Evolutionary conservation across 75 land plant genomes (phyloP).

Genomic region (Sequoia sempervirens): DNA sequence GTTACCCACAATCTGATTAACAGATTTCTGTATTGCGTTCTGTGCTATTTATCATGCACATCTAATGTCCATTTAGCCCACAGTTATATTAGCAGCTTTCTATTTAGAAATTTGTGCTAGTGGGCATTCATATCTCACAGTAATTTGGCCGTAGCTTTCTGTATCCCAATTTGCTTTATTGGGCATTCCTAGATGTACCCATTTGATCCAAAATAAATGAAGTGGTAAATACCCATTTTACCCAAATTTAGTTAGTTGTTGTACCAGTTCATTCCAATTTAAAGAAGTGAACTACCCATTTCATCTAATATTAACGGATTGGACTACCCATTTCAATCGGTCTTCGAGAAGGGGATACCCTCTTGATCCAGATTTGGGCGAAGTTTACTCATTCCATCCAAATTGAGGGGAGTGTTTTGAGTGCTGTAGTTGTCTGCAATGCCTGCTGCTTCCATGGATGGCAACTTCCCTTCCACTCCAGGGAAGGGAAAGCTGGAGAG

Average conservation of each 20-base stretch:
- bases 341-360: not conserved
- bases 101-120: not conserved
- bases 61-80: not conserved
- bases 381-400: not conserved
- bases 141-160: not conserved
- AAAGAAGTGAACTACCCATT: not conserved
- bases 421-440: not conserved
- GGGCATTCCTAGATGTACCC: not conserved
- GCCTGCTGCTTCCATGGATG: conserved; percentile 10
- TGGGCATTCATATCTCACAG: not conserved
- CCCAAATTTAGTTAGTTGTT: not conserved
- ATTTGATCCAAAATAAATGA: not conserved
- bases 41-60: not conserved
- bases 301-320: not conserved
- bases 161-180: not conserved
- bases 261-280: not conserved
- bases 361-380: not conserved
- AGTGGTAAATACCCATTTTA: too few relatives aligned
- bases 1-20: not conserved
- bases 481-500: conserved; percentile 68
- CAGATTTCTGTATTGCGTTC: not conserved
- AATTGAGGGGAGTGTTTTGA: not conserved
- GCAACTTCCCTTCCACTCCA: conserved; percentile 48
- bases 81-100: not conserved
- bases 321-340: not conserved